Base-by-base conservation (phyloP, 345 rosid genomes). In the Eucalyptus albens region DNA sequence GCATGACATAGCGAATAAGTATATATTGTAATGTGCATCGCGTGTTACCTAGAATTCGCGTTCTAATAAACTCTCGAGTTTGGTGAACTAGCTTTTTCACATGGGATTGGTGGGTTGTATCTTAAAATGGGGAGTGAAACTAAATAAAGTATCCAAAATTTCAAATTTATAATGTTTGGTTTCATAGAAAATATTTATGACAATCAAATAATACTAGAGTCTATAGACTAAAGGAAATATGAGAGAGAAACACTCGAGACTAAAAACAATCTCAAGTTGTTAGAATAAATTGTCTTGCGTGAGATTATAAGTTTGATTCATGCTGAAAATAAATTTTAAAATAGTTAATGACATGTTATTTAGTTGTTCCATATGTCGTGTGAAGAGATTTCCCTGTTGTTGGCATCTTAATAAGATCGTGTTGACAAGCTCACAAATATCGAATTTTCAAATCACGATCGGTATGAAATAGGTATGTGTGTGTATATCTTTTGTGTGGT, bases 381-480 rank as follows among this genome's bases (percentile, higher is more conserved):
- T 59, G 15, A 4, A 60, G 8, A 60, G 2, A 5, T 6, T 60
- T 59, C 0, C 1, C 1, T 10, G 0, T 7, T 7, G 2, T 29
- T n/a, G 37, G 3, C 21, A 65, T 14, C 5, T n/a, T 2, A 9
- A 4, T 7, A 15, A 65, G 21, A 29, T 31, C 4, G 3, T 65
- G 17, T 0, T 2, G 72, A 65, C 0, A n/a, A 2, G 11, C 21
- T 13, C 17, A 15, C 17, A 6, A 14, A 62, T 8, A 29, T 29
- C 4, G 3, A 14, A 62, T 5, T 65, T 65, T 65, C 37, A n/a
- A 65, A 65, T 65, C 16, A 8, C 1, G 3, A 2, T n/a, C 0
- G 2, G 21, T 4, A n/a, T 0, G 6, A 29, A 62, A n/a, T 62
- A 13, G 17, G 1, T 19, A 8, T 53, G 56, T 53, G 10, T 53